Conservation (phyloP, 2,329 filamentous ascomycete genomes). For the Curvularia sp. region DNA sequence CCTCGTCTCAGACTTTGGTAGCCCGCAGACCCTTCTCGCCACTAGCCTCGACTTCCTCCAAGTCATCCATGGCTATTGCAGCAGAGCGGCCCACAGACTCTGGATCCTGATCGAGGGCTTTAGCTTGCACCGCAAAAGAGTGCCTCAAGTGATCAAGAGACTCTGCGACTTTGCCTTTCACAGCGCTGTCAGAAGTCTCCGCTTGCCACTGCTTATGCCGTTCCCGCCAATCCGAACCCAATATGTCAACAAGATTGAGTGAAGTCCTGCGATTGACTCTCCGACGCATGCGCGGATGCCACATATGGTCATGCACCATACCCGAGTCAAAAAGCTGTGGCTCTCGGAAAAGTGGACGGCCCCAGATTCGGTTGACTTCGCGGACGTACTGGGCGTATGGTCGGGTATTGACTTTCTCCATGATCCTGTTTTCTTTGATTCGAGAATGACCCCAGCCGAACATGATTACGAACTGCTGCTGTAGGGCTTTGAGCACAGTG, state of each 20-base stretch:
- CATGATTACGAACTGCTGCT: constrained; percentile 38
- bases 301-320: constrained; percentile 18
- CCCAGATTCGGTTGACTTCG: constrained; percentile 42
- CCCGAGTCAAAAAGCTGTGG: constrained; percentile 23
- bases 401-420: constrained; percentile 31
- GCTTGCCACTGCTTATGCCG: not conserved
- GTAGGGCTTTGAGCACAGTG: constrained; percentile 38
- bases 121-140: constrained; percentile 4
- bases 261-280: constrained; percentile 8
- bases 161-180: not conserved
- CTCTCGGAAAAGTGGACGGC: constrained; percentile 31
- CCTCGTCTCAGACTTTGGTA: not conserved
- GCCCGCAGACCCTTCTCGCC: no score
- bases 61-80: not conserved
- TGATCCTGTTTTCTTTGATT: constrained; percentile 34
- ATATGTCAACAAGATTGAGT: constrained; percentile 16
- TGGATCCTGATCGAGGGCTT: not conserved
- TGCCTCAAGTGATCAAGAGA: constrained; percentile 4
- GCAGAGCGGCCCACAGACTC: not conserved
- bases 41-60: not conserved
- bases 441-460: constrained; percentile 36
- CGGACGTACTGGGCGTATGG: constrained; percentile 34
- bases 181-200: not conserved
- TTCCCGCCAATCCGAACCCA: constrained; percentile 13
- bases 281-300: constrained; percentile 29